Evolutionary conservation across 805 yeast genomes (phyloP), one percentile per base, ranked within the genome.

Genomic region (Torulaspora microellipsoides): DNA sequence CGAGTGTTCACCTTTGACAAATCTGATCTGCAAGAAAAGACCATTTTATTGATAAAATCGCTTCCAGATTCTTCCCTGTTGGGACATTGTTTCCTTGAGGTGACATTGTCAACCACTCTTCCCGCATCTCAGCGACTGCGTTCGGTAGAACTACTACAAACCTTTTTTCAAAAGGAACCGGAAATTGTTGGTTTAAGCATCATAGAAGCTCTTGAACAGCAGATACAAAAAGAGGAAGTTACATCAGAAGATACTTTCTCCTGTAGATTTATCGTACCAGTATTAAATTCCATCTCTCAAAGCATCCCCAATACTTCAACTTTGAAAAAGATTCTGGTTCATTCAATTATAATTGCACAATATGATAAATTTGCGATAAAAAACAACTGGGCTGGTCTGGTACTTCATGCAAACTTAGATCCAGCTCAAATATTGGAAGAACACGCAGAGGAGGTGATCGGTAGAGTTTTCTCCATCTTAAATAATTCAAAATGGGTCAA

Each of bases 361-460:
- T 71, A 70, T 46, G 38, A 54, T 2, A 41, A 52, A 2, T 58
- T 77, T n/a, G 50, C 63, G 35, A 45, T 62, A 49, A 66, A 70
- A 59, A 66, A 75, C 47, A 81, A 83, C 1, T 91, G 98, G 98
- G 83, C 88, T 28, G 85, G 85, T 0, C 64, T 88, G 33, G 80
- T 80, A 30, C 76, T 82, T 54, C 68, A 76, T 36, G 74, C 84
- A 7, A 57, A 65, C 1, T 54, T 74, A 27, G 95, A 90, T 58
- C 86, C 96, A 2, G 84, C 84, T 12, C 51, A 54, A 1, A 59
- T 87, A 27, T 76, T 83, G 2, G 45, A 56, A 45, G 48, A 57
- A 23, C 42, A 60, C 60, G 54, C 61, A 43, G 35, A 48, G 3
- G 30, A 56, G 38, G 47, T 57, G 8, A 44, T 58, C 15, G 52